Evolutionary conservation across 2,329 filamentous ascomycete genomes (phyloP), one percentile per base, ranked within the genome.

Genomic region (Colletotrichum sansevieriae): DNA sequence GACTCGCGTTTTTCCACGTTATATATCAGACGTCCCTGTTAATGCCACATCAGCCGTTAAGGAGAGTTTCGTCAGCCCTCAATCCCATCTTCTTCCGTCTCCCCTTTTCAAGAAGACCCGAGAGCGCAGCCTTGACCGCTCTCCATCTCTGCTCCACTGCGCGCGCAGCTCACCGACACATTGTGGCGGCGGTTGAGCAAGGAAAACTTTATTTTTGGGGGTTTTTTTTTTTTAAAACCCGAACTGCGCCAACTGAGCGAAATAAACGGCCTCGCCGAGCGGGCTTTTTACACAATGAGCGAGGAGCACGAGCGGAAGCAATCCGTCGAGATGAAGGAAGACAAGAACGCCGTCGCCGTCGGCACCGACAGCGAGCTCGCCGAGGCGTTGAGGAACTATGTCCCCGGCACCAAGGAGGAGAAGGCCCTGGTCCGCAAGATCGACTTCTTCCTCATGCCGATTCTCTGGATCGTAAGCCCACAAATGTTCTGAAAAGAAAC

Each of bases 331-430:
- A 70, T 70, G 67, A 71, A 71, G 64, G 70, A 71, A 56, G 64
- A 71, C 60, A 70, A 62, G 35, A 55, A 64, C 20, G 51, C 60
- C 39, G 49, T 39, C 61, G 39, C 52, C 46, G 56, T 65, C 49
- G 37, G 46, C 41, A 55, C 54, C 7, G 71, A 76, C n/a, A 57
- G 62, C 9, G 74, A 76, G 56, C 71, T 76, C 13, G 69, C 73
- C 9, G 71, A 72, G 44, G 73, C 74, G 3, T 60, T 77, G 25
- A 70, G 74, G 54, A 72, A 72, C 47, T 77, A 77, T 35, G 73
- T 76, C 0, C 76, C 76, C 4, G 72, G 71, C 7, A 71, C 72
- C 1, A 49, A 69, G 8, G 72, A 70, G 57, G 74, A 73, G 70
- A 73, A 71, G 62, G 68, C 72, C 47, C 63, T 73, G 29, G 65